Base-by-base conservation (phyloP, 2,329 filamentous ascomycete genomes). In the Calonectria honghensis region DNA sequence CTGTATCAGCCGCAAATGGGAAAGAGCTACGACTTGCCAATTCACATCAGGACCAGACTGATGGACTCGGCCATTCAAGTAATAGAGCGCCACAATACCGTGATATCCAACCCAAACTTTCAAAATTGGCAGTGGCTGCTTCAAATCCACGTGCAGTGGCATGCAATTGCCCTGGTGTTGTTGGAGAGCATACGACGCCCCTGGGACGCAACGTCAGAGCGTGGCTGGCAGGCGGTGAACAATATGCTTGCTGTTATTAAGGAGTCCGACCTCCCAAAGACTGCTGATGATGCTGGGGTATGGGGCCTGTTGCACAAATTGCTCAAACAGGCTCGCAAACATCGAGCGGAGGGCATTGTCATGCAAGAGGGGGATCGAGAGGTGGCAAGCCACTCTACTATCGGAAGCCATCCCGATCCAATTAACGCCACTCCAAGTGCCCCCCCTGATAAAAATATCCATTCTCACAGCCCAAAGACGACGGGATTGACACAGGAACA, bases 181-280 rank as follows among this genome's bases (percentile, higher is more conserved):
- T n/a, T 65, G 41, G 61, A 65, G 61, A 50, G 61, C 31, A 13
- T 50, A 31, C 61, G 61, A 24, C 61, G 41, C 20, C 61, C 61
- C 5, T 65, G 61, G 61, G 41, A 65, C 24, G 41, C 27, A 2
- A 48, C 41, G 9, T 65, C 61, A 27, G 61, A 65, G 61, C 61
- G 61, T 9, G 61, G 61, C 9, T 65, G 61, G 61, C 32, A 32
- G 4, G 61, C 61, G 1, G 61, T 65, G 39, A 65, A 65, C 10
- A 18, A 32, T 11, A 65, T 65, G 61, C 61, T 65, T n/a, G 41
- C 18, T 14, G 29, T 24, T 18, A 65, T 3, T 4, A 48, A 65
- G 16, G 27, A 32, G 35, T n/a, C 9, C 1, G 9, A 65, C 6
- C 18, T 48, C 3, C 31, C n/a, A 18, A 65, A 35, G 11, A 32